These are phyloP conservation scores for Nyssa sinensis DNA, from an alignment of 148 eudicot genomes.

Conservation along the genomic window DNA sequence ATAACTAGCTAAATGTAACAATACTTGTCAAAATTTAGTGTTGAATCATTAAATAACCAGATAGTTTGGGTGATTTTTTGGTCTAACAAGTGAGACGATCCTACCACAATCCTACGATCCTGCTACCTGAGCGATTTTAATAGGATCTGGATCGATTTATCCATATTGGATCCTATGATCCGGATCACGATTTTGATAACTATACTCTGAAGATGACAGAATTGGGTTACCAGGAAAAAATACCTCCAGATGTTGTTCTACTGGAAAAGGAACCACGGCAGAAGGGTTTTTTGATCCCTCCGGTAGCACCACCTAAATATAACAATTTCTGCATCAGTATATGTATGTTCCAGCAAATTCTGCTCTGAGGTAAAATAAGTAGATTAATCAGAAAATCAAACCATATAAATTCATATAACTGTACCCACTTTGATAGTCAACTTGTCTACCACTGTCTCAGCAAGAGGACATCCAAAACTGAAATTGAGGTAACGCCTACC, in stretches of 20 bases:
- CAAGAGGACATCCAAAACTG: slow-evolving; percentile 79
- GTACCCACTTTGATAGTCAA: slow-evolving; percentile 69
- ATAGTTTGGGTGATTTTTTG: no score
- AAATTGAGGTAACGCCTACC: slow-evolving; percentile 85
- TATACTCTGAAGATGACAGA: neutral
- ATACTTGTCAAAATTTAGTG: no score
- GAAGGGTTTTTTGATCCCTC: slow-evolving; percentile 87
- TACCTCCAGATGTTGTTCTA: slow-evolving; percentile 83
- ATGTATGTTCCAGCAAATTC: slow-evolving; percentile 6
- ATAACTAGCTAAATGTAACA: no score
- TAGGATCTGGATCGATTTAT: no score
- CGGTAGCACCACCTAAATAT: slow-evolving; percentile 79
- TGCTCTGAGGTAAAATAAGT: neutral
- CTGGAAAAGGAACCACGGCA: slow-evolving; percentile 61
- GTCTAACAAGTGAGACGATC: no score
- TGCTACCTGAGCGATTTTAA: no score
- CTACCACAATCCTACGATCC: no score
- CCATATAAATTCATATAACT: neutral
- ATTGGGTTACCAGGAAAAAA: neutral
- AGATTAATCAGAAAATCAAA: neutral
- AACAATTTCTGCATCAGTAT: slow-evolving; percentile 11
- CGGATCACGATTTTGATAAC: no score
- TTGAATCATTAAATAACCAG: no score
- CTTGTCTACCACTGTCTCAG: slow-evolving; percentile 78
- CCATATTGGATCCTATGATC: no score